Base-by-base conservation (phyloP, 805 yeast species). In the Kockiozyma suomiensis region DNA sequence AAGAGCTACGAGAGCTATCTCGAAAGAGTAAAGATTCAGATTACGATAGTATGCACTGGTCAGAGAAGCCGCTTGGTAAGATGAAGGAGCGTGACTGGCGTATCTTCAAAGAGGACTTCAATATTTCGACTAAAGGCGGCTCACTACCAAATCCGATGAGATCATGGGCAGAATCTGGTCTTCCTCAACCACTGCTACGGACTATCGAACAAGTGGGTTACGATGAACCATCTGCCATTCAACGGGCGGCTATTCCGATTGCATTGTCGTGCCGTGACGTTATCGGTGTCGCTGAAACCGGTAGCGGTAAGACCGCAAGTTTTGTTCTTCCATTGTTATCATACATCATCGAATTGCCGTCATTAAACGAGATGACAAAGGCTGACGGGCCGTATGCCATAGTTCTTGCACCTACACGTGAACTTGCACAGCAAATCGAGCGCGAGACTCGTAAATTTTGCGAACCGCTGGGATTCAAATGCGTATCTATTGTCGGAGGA, bases 271-370 rank as follows among this genome's bases (percentile, higher is more conserved):
- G 80, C 2, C 74, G 83, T 25, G 97, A 93, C 71, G 77, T 89
- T 1, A 79, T 92, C 21, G 98, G 97, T 13, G 82, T 92, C n/a
- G 97, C 98, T 0, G 91, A 91, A 66, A 93, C 99, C 0, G 99
- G 99, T 12, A 88, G 96, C 1, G 99, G 99, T 68, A 93, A 94
- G 71, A 93, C 99, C 0, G 76, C 92, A 12, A 87, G 96, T 1
- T 93, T 86, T 73, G 71, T 88, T 10, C 73, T 93, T 1, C 98
- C 99, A 0, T 73, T 90, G 52, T 70, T 88, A 8, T 71, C 83
- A 1, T 84, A 83, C 64, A 75, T 87, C 15, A 64, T 74, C 74
- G 81, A 72, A 69, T 73, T 76, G 43, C 83, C 84, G 0, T 70
- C 76, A 19, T 67, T 82, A 26, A 81, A 80, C 57, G 79, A 76